phyloP scores from a whole-genome alignment of 352 stramenopile genomes.

The Peronospora destructor region DNA sequence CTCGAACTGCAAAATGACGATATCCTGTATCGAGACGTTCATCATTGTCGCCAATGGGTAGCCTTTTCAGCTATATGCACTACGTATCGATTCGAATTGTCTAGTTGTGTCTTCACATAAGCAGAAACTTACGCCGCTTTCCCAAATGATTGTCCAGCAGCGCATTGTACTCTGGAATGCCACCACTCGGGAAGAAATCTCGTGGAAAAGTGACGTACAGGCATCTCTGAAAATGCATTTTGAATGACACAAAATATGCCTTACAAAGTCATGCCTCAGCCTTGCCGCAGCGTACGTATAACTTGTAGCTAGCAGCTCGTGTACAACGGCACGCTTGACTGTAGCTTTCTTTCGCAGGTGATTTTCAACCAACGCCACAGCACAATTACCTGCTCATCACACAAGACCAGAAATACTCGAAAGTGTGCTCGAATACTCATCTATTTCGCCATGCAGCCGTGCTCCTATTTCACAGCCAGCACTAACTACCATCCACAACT shows the following conservation, averaged over 20 bases:
- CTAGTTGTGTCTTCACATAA: no score
- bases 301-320: neutral
- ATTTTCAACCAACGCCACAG: constrained; percentile 1
- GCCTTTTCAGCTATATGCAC: no score
- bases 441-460: constrained; percentile 20
- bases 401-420: constrained; percentile 11
- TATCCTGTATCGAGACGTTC: no score
- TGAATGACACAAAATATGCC: constrained; percentile 4
- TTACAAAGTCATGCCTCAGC: constrained; percentile 15
- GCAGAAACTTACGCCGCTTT: constrained; percentile 54
- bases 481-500: neutral
- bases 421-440: constrained; percentile 20
- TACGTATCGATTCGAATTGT: no score
- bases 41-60: no score
- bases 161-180: constrained; percentile 68
- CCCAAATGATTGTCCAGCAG: constrained; percentile 52
- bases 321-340: neutral
- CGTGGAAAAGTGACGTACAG: no score
- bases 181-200: constrained; percentile 53
- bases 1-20: no score
- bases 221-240: constrained; percentile 16
- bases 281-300: neutral
- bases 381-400: constrained; percentile 1
- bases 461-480: no score
- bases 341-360: constrained; percentile 11